phyloP scores from a whole-genome alignment of 306 rosid species.

The Castanea mollissima region DNA sequence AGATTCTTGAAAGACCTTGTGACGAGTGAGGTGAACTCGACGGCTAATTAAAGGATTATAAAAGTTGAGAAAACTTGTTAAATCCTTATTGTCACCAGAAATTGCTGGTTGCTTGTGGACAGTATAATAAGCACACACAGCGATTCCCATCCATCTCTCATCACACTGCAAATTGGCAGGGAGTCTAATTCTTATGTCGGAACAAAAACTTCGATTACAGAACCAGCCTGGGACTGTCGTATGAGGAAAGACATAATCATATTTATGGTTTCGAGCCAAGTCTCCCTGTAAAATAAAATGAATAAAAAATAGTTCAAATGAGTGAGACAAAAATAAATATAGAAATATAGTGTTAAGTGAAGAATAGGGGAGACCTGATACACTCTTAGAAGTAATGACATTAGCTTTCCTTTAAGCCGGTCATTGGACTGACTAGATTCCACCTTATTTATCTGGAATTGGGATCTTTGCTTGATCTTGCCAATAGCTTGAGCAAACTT shows the following conservation, averaged over 20 bases:
- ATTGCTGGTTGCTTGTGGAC: not conserved
- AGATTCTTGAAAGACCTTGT: not conserved
- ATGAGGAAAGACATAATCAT: not conserved
- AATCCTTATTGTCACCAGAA: not conserved
- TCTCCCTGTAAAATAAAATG: not conserved
- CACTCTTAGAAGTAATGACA: not conserved
- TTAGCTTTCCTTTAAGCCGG: not conserved
- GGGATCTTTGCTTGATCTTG: too few species aligned
- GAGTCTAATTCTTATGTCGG: not conserved
- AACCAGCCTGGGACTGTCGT: not conserved
- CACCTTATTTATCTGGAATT: too few species aligned
- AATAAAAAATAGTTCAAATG: not conserved
- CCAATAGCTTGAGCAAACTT: too few species aligned
- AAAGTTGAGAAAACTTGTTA: not conserved
- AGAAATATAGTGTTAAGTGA: not conserved
- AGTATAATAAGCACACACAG: not conserved
- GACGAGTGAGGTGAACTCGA: not conserved
- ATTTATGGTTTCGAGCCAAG: not conserved
- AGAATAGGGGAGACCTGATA: not conserved
- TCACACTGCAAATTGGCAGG: fast-evolving
- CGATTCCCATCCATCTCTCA: not conserved
- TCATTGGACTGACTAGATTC: not conserved
- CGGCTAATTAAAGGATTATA: not conserved
- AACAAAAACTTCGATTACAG: not conserved
- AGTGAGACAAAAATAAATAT: not conserved